Evolutionary conservation across 106 monocot species (phyloP).

Genomic region (Iris macrosiphon): DNA sequence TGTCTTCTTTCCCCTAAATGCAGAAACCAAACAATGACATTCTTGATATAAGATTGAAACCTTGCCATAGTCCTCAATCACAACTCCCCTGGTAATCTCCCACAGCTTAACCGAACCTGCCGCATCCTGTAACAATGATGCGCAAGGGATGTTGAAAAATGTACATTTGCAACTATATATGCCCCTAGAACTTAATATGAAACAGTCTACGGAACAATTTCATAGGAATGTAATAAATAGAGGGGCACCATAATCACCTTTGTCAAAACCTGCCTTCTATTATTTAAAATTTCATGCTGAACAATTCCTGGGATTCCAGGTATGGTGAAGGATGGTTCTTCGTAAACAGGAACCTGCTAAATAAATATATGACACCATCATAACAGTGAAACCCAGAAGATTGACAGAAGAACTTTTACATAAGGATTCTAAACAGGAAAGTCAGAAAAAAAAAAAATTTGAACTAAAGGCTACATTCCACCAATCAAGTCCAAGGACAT

Average conservation of each 20-base stretch:
- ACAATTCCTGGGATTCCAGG: conserved; percentile 81
- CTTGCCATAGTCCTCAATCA: conserved; percentile 91
- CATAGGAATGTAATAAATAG: too few species aligned
- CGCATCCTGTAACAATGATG: conserved; percentile 54
- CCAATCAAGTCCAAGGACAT: too few species aligned
- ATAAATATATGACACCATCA: background rate
- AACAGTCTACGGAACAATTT: too few species aligned
- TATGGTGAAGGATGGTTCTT: conserved; percentile 62
- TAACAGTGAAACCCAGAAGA: background rate
- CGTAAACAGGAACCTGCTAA: conserved; percentile 77
- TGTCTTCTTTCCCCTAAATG: too few species aligned
- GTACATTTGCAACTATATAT: too few species aligned
- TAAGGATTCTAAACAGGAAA: too few species aligned
- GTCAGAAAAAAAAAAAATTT: too few species aligned
- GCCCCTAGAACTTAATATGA: too few species aligned
- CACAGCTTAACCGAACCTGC: conserved; percentile 84
- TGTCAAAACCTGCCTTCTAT: conserved; percentile 90
- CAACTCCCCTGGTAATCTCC: conserved; percentile 89
- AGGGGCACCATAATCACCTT: conserved; percentile 54
- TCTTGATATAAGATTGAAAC: conserved; percentile 28
- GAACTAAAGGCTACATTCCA: too few species aligned
- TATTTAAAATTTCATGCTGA: conserved; percentile 94
- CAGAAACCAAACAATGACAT: too few species aligned
- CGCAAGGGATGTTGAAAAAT: background rate
- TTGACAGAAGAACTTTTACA: too few species aligned